Evolutionary conservation across 2,329 filamentous ascomycete species (phyloP), one percentile per base, ranked within the genome.

Genomic region (Pochonia chlamydosporia): DNA sequence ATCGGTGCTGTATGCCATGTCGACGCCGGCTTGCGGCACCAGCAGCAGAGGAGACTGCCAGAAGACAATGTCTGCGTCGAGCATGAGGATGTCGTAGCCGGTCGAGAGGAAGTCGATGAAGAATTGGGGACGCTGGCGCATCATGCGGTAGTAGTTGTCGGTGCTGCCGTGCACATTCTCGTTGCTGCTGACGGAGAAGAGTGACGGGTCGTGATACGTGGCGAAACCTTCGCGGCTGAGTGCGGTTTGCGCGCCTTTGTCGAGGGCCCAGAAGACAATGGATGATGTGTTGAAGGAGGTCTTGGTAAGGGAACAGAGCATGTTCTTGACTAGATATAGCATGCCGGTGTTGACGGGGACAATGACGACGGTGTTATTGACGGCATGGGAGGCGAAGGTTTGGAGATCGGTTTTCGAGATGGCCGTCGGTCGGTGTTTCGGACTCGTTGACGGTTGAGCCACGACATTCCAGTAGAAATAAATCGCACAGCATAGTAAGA

Each of bases 1-100:
- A 28, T 44, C 43, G 30, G 43, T 44, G 31, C 43, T 44, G 43
- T 44, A 44, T 6, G 39, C 43, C 16, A 44, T 37, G 43, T 44
- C 43, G 7, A 44, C 20, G 11, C 26, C 37, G 20, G 24, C 20
- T 16, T 13, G 6, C 20, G 43, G 44, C 26, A 46, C 10, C 11
- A 46, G 16, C 4, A 23, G 5, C 14, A 46, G 36, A 11, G 37
- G 44, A 9, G 44, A 46, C 16, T 25, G 44, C 39, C 44, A 47
- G 36, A 47, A 36, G 14, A 41, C 28, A 3, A 35, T n/a, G 20
- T 41, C 39, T 37, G 44, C 44, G 20, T 40, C 44, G 10, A 47
- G 5, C 25, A 41, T 40, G 44, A 41, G 44, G 14, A 47, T 24
- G 26, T 41, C 37, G 28, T 37, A 39, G 20, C 43, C 43, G 18